Evolutionary conservation across 371 early-diverging fungal species (phyloP).

Genomic region (Mortierella sp.): DNA sequence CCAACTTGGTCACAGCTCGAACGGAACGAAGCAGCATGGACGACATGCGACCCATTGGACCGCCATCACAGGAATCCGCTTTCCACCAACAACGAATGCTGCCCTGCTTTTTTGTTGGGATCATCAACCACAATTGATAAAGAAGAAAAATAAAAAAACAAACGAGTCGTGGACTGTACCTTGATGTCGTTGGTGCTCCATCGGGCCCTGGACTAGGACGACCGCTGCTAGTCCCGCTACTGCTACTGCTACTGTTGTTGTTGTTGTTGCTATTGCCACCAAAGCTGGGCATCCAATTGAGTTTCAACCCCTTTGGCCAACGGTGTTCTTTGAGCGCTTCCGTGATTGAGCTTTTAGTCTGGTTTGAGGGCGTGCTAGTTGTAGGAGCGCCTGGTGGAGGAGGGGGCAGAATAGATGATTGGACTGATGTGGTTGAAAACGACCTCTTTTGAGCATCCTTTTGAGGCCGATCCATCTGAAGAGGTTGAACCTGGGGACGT

Average conservation of each 20-base stretch:
- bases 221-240: conserved; percentile 21
- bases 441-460: conserved; percentile 21
- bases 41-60: too few species aligned
- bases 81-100: too few species aligned
- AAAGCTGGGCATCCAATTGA: conserved; percentile 36
- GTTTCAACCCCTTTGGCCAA: conserved; percentile 37
- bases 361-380: not conserved
- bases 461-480: conserved; percentile 11
- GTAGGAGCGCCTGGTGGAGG: conserved; percentile 9
- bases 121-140: too few species aligned
- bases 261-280: conserved; percentile 8
- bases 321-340: conserved; percentile 45
- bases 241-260: conserved; percentile 6
- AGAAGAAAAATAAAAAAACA: too few species aligned
- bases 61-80: too few species aligned
- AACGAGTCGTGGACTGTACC: too few species aligned
- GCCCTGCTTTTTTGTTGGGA: too few species aligned
- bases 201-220: too few species aligned
- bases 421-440: conserved; percentile 26
- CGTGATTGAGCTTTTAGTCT: conserved; percentile 18
- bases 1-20: too few species aligned
- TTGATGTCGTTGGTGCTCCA: conserved; percentile 13
- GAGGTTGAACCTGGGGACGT: conserved; percentile 31
- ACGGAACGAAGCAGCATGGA: too few species aligned
- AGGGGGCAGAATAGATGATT: too few species aligned